Evolutionary conservation across 2,329 filamentous ascomycete species (phyloP).

Genomic region (Clonostachys sp.): DNA sequence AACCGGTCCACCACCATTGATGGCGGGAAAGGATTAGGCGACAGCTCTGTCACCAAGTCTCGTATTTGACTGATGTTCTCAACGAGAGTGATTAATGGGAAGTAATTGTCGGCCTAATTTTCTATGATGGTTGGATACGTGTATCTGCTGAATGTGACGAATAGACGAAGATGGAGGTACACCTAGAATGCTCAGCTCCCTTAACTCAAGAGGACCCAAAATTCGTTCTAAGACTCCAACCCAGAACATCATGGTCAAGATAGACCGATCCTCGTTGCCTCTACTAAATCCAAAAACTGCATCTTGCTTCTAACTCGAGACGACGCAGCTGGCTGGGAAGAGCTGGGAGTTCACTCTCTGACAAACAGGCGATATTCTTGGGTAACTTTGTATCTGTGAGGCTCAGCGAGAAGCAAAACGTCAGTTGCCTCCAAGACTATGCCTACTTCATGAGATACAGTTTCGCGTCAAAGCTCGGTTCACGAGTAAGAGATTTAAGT

Average conservation of each 20-base stretch:
- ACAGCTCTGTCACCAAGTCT: slow-evolving; percentile 33
- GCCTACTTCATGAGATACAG: slow-evolving; percentile 14
- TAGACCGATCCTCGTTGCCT: slow-evolving; percentile 26
- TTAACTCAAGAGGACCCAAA: slow-evolving; percentile 37
- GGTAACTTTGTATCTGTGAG: slow-evolving; percentile 21
- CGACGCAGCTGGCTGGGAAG: slow-evolving; percentile 28
- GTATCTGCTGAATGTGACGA: slow-evolving; percentile 39
- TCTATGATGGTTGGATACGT: slow-evolving; percentile 30
- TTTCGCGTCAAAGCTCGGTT: slow-evolving; percentile 14
- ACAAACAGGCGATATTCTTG: slow-evolving; percentile 16
- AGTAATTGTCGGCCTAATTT: neutral
- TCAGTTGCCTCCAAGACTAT: slow-evolving; percentile 12
- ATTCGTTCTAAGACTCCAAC: slow-evolving; percentile 18
- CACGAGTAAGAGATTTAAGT: slow-evolving; percentile 1
- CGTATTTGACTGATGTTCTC: slow-evolving; percentile 6
- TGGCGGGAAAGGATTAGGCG: slow-evolving; percentile 32
- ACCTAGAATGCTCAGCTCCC: slow-evolving; percentile 11
- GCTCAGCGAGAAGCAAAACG: slow-evolving; percentile 13
- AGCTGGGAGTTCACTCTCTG: slow-evolving; percentile 25
- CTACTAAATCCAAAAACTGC: slow-evolving; percentile 19
- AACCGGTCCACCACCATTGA: slow-evolving; percentile 15
- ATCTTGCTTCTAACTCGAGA: slow-evolving; percentile 28
- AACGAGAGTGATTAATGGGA: neutral
- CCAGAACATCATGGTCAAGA: slow-evolving; percentile 28
- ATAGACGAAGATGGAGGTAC: slow-evolving; percentile 23